Percentiles rank a stretch among this genome's conserved stretches.
phyloP scores from a whole-genome alignment of 2,329 filamentous ascomycete species.

The Onygena corvina region DNA sequence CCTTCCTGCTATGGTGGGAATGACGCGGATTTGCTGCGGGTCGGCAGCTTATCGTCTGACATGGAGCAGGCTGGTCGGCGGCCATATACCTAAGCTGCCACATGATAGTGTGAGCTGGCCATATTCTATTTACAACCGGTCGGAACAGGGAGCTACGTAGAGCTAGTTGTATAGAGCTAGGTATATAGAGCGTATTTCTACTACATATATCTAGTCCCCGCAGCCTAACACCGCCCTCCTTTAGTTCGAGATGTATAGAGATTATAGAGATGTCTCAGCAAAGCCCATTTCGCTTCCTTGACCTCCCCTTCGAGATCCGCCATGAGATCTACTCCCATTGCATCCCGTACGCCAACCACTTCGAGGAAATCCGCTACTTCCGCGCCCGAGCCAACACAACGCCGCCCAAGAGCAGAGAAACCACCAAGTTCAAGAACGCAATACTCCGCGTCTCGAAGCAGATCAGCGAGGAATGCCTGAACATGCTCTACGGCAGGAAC shows the following conservation, averaged over 20 bases:
- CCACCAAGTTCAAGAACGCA: neutral
- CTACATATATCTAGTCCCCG: neutral
- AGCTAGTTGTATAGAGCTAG: no score
- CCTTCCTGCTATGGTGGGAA: no score
- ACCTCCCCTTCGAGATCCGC: slow-evolving; percentile 1
- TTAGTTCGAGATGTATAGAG: no score
- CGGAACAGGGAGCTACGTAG: neutral
- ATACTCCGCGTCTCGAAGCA: slow-evolving; percentile 1
- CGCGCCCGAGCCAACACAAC: neutral
- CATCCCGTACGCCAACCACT: neutral
- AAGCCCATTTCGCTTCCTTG: neutral
- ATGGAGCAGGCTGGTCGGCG: no score
- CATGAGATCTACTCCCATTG: neutral
- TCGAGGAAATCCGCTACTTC: slow-evolving; percentile 4
- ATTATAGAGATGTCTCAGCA: no score
- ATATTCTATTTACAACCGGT: neutral
- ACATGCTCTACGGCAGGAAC: neutral
- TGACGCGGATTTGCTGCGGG: no score
- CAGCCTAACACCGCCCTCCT: no score
- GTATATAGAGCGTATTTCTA: no score
- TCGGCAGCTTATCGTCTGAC: no score
- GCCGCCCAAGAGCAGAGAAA: neutral
- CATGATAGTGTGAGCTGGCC: slow-evolving; percentile 4
- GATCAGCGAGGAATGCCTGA: slow-evolving; percentile 1
- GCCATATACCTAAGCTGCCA: no score